Evolutionary conservation across 1,139 yeast genomes (phyloP).

Genomic region (Spathaspora sp.): DNA sequence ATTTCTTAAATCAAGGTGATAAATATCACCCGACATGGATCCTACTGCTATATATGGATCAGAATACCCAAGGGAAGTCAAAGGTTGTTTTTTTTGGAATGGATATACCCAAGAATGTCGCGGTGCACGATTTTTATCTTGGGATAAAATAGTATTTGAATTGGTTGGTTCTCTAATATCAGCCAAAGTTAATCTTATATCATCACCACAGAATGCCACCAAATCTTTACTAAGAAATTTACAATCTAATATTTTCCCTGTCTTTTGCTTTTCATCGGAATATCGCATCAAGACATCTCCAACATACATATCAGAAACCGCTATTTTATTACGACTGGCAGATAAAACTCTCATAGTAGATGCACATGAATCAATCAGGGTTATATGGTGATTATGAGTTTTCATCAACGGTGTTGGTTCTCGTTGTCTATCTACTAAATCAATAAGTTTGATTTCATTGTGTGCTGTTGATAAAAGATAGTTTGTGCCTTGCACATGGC

Average conservation of each 20-base stretch:
- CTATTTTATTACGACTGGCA: neutral
- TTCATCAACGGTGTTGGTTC: slow-evolving; percentile 14
- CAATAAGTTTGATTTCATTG: slow-evolving; percentile 17
- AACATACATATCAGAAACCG: neutral
- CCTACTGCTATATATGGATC: slow-evolving; percentile 1
- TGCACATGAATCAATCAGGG: slow-evolving; percentile 17
- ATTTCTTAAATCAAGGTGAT: slow-evolving; percentile 29
- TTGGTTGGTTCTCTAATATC: slow-evolving; percentile 12
- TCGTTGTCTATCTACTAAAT: neutral
- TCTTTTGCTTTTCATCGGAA: slow-evolving; percentile 6
- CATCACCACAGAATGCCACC: slow-evolving; percentile 24
- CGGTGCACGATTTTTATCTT: neutral
- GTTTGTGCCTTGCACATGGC: slow-evolving; percentile 15
- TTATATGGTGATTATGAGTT: slow-evolving; percentile 19
- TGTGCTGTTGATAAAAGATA: slow-evolving; percentile 25
- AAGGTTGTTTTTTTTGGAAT: neutral
- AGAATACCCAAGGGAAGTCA: slow-evolving; percentile 3
- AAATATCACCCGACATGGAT: slow-evolving; percentile 22
- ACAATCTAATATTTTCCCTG: slow-evolving; percentile 3
- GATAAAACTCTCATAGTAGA: slow-evolving; percentile 12
- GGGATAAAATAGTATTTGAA: neutral
- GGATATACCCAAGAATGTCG: neutral
- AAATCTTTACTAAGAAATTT: slow-evolving; percentile 15
- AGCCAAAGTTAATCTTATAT: slow-evolving; percentile 11
- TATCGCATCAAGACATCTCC: neutral